phyloP scores from a whole-genome alignment of 352 stramenopile genomes.

The Phytophthora crassamura region DNA sequence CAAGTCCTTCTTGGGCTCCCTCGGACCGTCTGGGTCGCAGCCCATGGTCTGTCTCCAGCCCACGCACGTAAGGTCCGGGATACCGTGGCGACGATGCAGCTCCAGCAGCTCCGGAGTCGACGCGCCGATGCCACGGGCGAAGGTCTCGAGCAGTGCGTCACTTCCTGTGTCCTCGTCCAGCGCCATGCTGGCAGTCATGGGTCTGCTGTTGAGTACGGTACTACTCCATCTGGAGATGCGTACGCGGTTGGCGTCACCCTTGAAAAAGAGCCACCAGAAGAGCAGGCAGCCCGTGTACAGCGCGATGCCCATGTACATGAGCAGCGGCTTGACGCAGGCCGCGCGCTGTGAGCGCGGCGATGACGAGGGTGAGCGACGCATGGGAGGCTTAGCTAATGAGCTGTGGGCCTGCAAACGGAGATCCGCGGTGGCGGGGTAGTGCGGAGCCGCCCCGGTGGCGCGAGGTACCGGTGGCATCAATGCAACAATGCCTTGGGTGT shows the following conservation, averaged over 20 bases:
- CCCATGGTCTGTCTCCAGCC: constrained; percentile 55
- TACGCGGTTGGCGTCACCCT: constrained; percentile 26
- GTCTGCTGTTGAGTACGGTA: constrained; percentile 7
- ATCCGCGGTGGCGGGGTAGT: constrained; percentile 2
- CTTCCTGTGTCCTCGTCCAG: neutral
- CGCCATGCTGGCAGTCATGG: neutral
- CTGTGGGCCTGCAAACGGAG: constrained; percentile 3
- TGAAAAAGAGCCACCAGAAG: constrained; percentile 38
- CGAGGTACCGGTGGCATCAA: constrained; percentile 11
- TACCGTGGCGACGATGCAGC: constrained; percentile 20
- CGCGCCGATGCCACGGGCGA: constrained; percentile 27
- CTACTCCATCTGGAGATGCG: constrained; percentile 22
- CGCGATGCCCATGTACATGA: constrained; percentile 32
- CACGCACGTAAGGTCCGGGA: constrained; percentile 43
- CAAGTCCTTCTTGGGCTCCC: constrained; percentile 37
- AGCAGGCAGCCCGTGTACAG: constrained; percentile 30
- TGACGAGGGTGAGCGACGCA: constrained; percentile 14
- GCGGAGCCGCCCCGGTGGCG: neutral
- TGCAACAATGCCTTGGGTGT: constrained; percentile 4
- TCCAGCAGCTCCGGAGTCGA: constrained; percentile 26
- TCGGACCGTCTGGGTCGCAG: constrained; percentile 45
- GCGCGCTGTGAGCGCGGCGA: constrained; percentile 8
- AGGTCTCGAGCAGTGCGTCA: constrained; percentile 17
- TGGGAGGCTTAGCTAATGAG: neutral
- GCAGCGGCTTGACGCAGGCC: constrained; percentile 17